Evolutionary conservation across 192 early-diverging fungal genomes (phyloP).

Genomic region (Mortierella claussenii): DNA sequence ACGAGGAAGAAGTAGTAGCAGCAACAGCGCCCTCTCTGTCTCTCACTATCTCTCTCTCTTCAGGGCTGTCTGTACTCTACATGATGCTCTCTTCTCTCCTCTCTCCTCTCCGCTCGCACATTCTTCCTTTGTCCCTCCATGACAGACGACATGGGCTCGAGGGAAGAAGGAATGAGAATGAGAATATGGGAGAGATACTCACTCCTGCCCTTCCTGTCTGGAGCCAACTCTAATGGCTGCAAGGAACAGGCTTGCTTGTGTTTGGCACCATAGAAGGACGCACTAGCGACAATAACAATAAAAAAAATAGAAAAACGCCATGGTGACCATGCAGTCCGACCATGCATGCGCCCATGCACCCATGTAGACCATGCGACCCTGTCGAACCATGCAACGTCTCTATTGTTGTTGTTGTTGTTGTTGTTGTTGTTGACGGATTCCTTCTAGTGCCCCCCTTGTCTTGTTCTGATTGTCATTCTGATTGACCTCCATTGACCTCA

Average conservation of each 20-base stretch:
- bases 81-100: no score
- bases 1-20: not conserved
- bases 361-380: constrained; percentile 33
- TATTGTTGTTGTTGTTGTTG: constrained; percentile 3
- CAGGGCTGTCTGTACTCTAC: no score
- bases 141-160: not conserved
- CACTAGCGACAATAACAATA: no score
- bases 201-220: no score
- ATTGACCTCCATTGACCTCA: no score
- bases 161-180: not conserved
- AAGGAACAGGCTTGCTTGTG: not conserved
- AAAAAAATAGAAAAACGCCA: not conserved
- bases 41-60: not conserved
- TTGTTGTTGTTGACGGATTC: not conserved
- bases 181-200: not conserved
- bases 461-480: constrained; percentile 10
- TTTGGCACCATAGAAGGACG: not conserved
- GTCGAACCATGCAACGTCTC: constrained; percentile 28
- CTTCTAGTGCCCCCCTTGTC: not conserved
- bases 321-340: not conserved
- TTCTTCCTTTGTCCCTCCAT: not conserved
- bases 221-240: not conserved
- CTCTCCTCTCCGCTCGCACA: no score
- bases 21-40: not conserved
- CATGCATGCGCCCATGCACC: constrained; percentile 5